phyloP scores from a whole-genome alignment of 768 basidiomycete species.

The Trametes maxima region DNA sequence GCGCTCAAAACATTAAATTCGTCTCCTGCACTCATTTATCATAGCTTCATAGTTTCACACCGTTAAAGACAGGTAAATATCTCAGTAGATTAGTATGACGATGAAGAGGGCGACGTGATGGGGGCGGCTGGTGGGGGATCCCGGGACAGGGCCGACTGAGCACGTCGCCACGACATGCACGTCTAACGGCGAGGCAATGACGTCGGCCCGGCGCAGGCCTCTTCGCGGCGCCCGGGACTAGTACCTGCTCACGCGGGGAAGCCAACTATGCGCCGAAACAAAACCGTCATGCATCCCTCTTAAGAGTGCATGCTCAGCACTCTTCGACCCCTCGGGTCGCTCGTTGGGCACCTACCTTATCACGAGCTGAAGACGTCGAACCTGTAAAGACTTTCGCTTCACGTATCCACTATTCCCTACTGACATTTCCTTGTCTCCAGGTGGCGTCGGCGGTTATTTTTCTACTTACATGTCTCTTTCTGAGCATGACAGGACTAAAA shows the following conservation, averaged over 20 bases:
- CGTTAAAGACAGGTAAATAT: too few relatives aligned
- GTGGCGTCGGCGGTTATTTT: too few relatives aligned
- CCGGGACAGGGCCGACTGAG: slow-evolving; percentile 4
- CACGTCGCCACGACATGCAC: not conserved
- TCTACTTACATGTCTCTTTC: too few relatives aligned
- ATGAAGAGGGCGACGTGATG: slow-evolving; percentile 14
- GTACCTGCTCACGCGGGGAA: slow-evolving; percentile 9
- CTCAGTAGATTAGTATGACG: not conserved
- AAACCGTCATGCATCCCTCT: not conserved
- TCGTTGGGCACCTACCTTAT: too few relatives aligned
- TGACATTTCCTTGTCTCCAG: too few relatives aligned
- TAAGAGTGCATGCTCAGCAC: not conserved
- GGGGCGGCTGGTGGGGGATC: slow-evolving; percentile 8
- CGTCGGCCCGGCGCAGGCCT: slow-evolving; percentile 17
- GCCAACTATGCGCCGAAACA: slow-evolving; percentile 11
- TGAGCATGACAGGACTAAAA: too few relatives aligned
- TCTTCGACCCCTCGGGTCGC: not conserved
- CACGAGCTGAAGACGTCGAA: too few relatives aligned
- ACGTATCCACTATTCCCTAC: too few relatives aligned
- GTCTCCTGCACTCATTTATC: too few relatives aligned
- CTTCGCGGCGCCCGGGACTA: slow-evolving; percentile 18
- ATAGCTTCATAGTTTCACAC: too few relatives aligned
- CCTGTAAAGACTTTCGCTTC: too few relatives aligned
- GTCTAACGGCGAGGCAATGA: not conserved
- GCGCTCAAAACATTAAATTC: too few relatives aligned